Evolutionary conservation across 2,329 filamentous ascomycete species (phyloP), one percentile per base, ranked within the genome.

Genomic region (Paecilomyces formosus): DNA sequence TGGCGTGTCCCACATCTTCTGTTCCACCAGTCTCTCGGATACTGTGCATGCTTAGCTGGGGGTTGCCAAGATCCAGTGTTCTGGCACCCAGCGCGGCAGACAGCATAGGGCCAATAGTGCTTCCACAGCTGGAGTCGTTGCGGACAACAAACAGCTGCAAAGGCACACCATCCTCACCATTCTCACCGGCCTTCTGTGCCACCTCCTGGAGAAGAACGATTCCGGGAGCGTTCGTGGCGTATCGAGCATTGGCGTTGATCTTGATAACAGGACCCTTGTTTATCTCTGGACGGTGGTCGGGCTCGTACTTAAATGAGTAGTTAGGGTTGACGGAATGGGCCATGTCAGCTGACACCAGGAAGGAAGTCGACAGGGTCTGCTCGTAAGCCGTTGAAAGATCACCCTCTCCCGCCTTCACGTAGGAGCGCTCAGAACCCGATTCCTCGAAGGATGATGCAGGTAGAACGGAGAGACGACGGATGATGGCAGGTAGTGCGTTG

Each of bases 191-290:
- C 67, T 85, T 86, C 31, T 81, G 79, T 1, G 94, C 94, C 50
- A 88, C 87, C 78, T 97, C 92, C 75, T 97, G 90, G 11, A 99
- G 75, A 33, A 99, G 81, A 7, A 96, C 93, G 65, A 97, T 96
- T 35, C 94, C 94, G 1, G 94, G 94, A 0, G 91, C 90, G 79
- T 97, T 97, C 57, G 94, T 99, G 30, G 93, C 92, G 76, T 99
- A 99, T 62, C 92, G 88, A 66, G 94, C 91, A 74, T 97, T 99
- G 62, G 94, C 94, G 72, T 99, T 99, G 80, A 99, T 84, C 79
- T 99, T 99, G 80, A 99, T 92, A 53, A 97, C 93, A 3, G 90
- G 90, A 55, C 94, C 94, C 74, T 91, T 90, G 82, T 99, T 99
- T 84, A 99, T 95, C 75, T 92, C 88, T 4, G 94, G 94, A 64